Evolutionary conservation across 2,329 filamentous ascomycete species (phyloP).

Genomic region (Verticillium nubilum): DNA sequence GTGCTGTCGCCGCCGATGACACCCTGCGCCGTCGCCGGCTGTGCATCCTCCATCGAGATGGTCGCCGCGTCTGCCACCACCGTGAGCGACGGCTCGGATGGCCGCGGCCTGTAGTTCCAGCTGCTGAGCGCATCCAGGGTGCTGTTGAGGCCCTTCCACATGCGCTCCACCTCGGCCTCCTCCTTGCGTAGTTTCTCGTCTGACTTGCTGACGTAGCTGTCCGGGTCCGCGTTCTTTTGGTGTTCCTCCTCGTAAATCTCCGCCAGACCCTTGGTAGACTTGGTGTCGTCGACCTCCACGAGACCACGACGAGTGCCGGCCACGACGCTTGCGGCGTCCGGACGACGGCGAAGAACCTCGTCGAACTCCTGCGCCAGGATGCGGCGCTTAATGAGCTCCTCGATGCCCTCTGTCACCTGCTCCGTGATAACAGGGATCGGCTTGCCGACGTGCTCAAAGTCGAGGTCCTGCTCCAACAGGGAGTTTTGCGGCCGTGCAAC

Average conservation of each 20-base stretch:
- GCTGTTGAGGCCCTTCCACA: constrained; percentile 77
- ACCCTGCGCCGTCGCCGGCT: constrained; percentile 75
- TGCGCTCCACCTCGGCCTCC: constrained; percentile 72
- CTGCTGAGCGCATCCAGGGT: constrained; percentile 86
- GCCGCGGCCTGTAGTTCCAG: constrained; percentile 93
- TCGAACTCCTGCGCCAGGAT: constrained; percentile 90
- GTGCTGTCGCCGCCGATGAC: constrained; percentile 63
- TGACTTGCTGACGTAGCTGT: constrained; percentile 71
- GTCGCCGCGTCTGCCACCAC: constrained; percentile 89
- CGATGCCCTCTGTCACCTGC: constrained; percentile 85
- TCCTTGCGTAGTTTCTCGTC: constrained; percentile 79
- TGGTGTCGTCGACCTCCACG: constrained; percentile 79
- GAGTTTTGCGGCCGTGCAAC: constrained; percentile 83
- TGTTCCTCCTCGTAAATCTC: constrained; percentile 95
- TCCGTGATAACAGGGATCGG: constrained; percentile 91
- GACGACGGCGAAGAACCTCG: constrained; percentile 77
- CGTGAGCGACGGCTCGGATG: constrained; percentile 72
- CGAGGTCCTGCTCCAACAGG: constrained; percentile 86
- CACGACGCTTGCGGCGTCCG: constrained; percentile 63
- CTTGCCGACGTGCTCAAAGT: constrained; percentile 93
- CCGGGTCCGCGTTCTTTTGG: constrained; percentile 69
- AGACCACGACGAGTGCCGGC: constrained; percentile 61
- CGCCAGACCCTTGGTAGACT: constrained; percentile 79
- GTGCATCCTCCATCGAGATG: constrained; percentile 90
- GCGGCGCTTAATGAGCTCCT: constrained; percentile 88